Base-by-base conservation (phyloP, 495 filamentous ascomycete genomes). In the Penicillium mononematosum region DNA sequence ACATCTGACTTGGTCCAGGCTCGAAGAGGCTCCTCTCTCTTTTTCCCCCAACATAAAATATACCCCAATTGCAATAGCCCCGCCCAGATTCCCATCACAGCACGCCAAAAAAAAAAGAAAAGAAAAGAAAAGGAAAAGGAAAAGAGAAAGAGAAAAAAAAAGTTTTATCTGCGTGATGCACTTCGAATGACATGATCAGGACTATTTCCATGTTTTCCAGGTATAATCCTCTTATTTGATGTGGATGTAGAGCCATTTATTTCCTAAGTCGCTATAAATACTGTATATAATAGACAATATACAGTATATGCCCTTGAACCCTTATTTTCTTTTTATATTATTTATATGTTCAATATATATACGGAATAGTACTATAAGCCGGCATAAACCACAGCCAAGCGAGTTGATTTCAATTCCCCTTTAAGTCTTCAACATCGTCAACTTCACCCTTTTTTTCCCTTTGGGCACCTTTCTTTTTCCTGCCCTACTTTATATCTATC, bases 1-100 rank as follows among this genome's bases (percentile, higher is more conserved):
- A 44, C 38, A 44, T 54, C 42, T 52, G 44, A 50, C n/a, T 27
- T 62, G 56, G 60, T 9, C 39, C 29, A 16, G 51, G 31, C 31
- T 29, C 34, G 1, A 51, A 51, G 22, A 32, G 50, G n/a, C 27
- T 45, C 50, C 25, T n/a, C 22, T 45, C 43, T 25, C 4, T 34
- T 34, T 34, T 0, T 32, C 19, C 11, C 17, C 31, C 31, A 27
- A 36, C 5, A 24, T 45, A 12, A 10, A 27, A 19, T 25, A 14
- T 14, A 29, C 24, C 27, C 27, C 45, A 34, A 39, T 39, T 3
- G 36, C 36, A 7, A 16, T 48, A 16, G 24, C 16, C 29, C 46
- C 46, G 17, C 31, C 29, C 4, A 31, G 29, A 36, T 20, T 11
- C 17, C 27, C 45, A 47, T 29, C 25, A n/a, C 34, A n/a, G 34